phyloP scores from a whole-genome alignment of 2,329 filamentous ascomycete genomes.

The Bipolaris gigantea region DNA sequence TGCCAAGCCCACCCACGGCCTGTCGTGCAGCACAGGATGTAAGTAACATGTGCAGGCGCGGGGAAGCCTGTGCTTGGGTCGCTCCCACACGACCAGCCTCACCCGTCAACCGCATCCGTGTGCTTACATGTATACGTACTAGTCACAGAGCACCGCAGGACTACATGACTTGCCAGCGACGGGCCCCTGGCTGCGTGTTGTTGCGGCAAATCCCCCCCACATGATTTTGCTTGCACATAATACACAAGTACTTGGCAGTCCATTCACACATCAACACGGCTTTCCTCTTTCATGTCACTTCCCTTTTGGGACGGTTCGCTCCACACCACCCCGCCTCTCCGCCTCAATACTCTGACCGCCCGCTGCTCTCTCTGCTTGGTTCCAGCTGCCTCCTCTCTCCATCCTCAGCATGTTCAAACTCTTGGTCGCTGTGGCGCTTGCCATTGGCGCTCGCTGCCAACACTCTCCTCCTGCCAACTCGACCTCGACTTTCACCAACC shows the following conservation, averaged over 20 bases:
- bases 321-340: constrained; percentile 11
- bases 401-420: constrained; percentile 24
- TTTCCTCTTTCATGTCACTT: constrained; percentile 5
- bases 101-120: neutral
- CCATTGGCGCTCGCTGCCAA: constrained; percentile 23
- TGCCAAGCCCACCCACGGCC: constrained; percentile 8
- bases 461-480: constrained; percentile 14
- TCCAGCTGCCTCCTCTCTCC: neutral
- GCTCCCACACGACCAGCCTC: constrained; percentile 4
- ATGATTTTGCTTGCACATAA: no score
- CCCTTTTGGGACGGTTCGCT: neutral
- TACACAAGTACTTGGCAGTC: no score
- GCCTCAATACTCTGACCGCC: constrained; percentile 5
- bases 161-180: neutral
- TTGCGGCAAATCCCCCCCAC: no score
- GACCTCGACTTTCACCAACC: constrained; percentile 49
- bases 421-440: constrained; percentile 23
- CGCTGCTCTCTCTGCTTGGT: neutral
- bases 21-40: neutral
- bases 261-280: no score
- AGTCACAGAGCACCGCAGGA: neutral
- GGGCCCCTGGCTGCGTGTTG: neutral
- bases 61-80: constrained; percentile 6
- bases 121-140: no score
- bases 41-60: neutral